phyloP scores from a whole-genome alignment of 2,329 filamentous ascomycete species.

The Ceratocystiopsis minuta region DNA sequence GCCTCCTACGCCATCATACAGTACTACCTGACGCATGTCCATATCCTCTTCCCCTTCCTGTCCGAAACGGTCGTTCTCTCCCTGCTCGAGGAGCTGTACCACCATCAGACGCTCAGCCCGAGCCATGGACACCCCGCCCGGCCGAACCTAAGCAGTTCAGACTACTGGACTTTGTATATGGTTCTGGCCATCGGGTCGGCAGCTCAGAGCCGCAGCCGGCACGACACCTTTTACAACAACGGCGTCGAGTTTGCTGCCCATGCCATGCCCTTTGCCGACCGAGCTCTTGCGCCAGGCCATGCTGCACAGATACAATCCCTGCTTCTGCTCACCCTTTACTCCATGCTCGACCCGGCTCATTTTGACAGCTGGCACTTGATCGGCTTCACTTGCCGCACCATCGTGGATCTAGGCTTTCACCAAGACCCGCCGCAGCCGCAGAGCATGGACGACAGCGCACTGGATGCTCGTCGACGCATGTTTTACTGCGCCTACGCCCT shows the following conservation, averaged over 20 bases:
- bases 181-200: slow-evolving; percentile 69
- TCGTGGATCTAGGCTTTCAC: slow-evolving; percentile 80
- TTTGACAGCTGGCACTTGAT: slow-evolving; percentile 92
- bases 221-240: slow-evolving; percentile 42
- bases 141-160: slow-evolving; percentile 44
- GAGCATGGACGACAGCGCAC: slow-evolving; percentile 44
- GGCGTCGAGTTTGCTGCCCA: slow-evolving; percentile 38
- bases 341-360: slow-evolving; percentile 74
- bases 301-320: slow-evolving; percentile 75
- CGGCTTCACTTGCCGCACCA: slow-evolving; percentile 71
- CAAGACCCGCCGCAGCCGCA: slow-evolving; percentile 68
- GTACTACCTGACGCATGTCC: slow-evolving; percentile 71
- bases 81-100: slow-evolving; percentile 67
- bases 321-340: slow-evolving; percentile 71
- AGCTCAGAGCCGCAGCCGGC: slow-evolving; percentile 50
- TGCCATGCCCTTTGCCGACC: slow-evolving; percentile 62
- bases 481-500: slow-evolving; percentile 85
- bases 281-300: slow-evolving; percentile 70
- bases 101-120: slow-evolving; percentile 27
- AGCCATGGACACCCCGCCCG: slow-evolving; percentile 13
- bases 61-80: slow-evolving; percentile 61
- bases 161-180: slow-evolving; percentile 79
- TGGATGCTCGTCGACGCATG: slow-evolving; percentile 65
- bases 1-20: slow-evolving; percentile 53
- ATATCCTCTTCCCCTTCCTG: slow-evolving; percentile 65